Base-by-base conservation (phyloP, 352 stramenopile species). In the Peronosclerospora sorghi region DNA sequence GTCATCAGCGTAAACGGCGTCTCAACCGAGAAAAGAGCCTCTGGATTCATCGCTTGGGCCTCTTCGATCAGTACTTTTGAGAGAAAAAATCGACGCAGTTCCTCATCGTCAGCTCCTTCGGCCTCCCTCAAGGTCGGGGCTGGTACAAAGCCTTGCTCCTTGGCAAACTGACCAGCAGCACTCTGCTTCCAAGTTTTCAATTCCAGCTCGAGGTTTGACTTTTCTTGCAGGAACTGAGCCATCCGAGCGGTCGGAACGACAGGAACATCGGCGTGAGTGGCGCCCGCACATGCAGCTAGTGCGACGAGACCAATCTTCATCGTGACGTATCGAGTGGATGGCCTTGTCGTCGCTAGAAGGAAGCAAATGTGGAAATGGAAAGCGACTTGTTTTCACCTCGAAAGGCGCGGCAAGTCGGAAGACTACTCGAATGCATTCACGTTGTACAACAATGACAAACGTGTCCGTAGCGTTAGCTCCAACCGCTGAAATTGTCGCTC, bases 1-100 rank as follows among this genome's bases (percentile, higher is more conserved):
- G 74, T 84, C 56, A 89, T 69, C 12, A 89, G 56, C 15, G 73
- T 65, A 56, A 89, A 89, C 5, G 71, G 73, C 43, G 71, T 74
- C 41, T 86, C 60, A 7, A 45, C 73, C 5, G 72, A 82, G 60
- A 89, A 86, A 21, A 56, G 17, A 0, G 77, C 77, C 19, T 79
- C 62, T 0, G 76, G 71, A 46, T 88, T 87, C 8, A 36, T 37
- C 4, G 42, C 37, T 51, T 81, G 58, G 13, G 48, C 59, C n/a
- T 74, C 43, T 41, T 68, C 51, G 41, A 87, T 76, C 35, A 56
- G 29, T 54, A 83, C 41, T 47, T 87, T 84, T 14, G 72, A 65
- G 45, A 85, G 34, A 39, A 77, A 83, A 17, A 85, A 58, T 8
- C 74, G 74, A 5, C 50, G 62, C 7, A 85, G 55, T 26, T 82